These are phyloP conservation scores for Malassezia restricta DNA, from an alignment of 1,284 basidiomycete species.

Conservation along the genomic window DNA sequence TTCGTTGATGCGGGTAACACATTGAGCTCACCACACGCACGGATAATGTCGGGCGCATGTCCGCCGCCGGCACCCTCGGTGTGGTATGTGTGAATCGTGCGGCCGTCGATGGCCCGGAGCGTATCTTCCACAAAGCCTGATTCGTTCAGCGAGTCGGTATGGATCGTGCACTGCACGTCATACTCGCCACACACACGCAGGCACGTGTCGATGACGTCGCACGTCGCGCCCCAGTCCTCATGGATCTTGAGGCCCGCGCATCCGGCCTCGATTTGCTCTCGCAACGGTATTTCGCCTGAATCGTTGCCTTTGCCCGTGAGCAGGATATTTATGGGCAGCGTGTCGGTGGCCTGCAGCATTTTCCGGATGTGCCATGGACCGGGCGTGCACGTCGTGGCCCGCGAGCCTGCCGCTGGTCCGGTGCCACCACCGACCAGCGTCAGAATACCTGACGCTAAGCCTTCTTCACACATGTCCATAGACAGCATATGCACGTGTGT, in stretches of 20 bases:
- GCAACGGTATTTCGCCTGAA: constrained; percentile 57
- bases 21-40: constrained; percentile 76
- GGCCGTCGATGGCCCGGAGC: constrained; percentile 72
- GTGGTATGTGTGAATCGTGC: constrained; percentile 74
- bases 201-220: constrained; percentile 63
- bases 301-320: constrained; percentile 76
- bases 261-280: constrained; percentile 75
- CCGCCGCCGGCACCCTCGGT: constrained; percentile 55
- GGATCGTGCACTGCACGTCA: constrained; percentile 95
- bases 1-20: constrained; percentile 96
- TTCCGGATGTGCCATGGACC: constrained; percentile 35
- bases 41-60: constrained; percentile 95
- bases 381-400: constrained; percentile 90
- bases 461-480: constrained; percentile 64
- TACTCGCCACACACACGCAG: constrained; percentile 77
- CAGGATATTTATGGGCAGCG: constrained; percentile 77
- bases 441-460: constrained; percentile 50
- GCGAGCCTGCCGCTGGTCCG: constrained; percentile 77
- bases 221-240: constrained; percentile 96
- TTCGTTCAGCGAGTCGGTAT: constrained; percentile 66
- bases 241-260: constrained; percentile 87
- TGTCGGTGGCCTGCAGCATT: constrained; percentile 59
- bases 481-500: constrained; percentile 74
- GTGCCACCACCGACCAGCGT: constrained; percentile 54
- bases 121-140: constrained; percentile 82